phyloP scores from a whole-genome alignment of 2,329 filamentous ascomycete genomes.

The Ophiobolus disseminans region DNA sequence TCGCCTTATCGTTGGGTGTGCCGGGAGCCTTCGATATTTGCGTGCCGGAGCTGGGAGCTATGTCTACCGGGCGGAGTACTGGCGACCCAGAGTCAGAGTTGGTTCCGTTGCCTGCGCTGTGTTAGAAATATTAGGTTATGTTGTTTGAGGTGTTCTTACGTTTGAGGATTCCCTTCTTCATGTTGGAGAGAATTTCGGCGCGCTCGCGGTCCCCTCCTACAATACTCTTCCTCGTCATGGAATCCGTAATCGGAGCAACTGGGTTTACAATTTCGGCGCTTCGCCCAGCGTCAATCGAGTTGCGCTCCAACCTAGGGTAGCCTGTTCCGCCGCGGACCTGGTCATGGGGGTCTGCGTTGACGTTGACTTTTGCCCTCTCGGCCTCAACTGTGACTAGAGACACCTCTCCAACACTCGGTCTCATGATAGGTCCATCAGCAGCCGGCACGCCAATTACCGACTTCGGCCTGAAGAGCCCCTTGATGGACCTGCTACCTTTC shows the following conservation, averaged over 20 bases:
- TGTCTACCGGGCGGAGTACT: conserved; percentile 67
- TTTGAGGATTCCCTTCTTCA: conserved; percentile 95
- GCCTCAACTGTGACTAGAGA: conserved; percentile 97
- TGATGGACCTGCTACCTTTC: conserved; percentile 87
- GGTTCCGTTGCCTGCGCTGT: conserved; percentile 51
- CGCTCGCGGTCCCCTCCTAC: conserved; percentile 88
- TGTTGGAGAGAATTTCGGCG: conserved; percentile 87
- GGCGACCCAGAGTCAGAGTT: conserved; percentile 74
- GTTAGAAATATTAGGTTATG: conserved; percentile 16
- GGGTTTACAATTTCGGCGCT: conserved; percentile 57
- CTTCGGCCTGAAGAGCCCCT: conserved; percentile 93
- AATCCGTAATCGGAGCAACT: conserved; percentile 49
- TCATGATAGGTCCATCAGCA: conserved; percentile 69
- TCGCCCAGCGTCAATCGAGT: conserved; percentile 72
- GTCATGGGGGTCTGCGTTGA: conserved; percentile 72
- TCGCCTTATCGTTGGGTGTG: conserved; percentile 70
- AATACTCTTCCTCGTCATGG: conserved; percentile 79
- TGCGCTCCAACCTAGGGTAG: conserved; percentile 83
- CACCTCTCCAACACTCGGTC: conserved; percentile 80
- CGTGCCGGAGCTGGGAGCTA: conserved; percentile 69
- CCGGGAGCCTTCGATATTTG: conserved; percentile 85
- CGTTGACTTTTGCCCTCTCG: conserved; percentile 82
- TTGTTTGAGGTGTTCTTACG: conserved; percentile 60
- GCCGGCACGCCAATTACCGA: conserved; percentile 81
- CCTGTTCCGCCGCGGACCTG: conserved; percentile 75